Evolutionary conservation across 352 stramenopile species (phyloP).

Genomic region (Saprolegnia diclina): DNA sequence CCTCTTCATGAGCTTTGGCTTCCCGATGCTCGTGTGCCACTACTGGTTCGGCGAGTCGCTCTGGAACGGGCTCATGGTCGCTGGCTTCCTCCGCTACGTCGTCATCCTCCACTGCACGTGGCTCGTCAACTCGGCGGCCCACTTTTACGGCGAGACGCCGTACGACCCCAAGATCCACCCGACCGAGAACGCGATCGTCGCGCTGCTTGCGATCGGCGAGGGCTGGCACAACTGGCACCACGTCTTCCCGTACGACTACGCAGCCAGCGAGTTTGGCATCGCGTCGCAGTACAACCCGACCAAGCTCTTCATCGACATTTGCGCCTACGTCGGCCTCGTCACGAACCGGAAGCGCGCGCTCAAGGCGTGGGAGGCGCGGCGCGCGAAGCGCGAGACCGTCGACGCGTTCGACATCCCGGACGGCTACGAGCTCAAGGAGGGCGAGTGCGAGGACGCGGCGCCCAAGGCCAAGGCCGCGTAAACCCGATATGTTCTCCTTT

Average conservation of each 20-base stretch:
- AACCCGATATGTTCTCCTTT: background rate
- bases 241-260: slow-evolving; percentile 99
- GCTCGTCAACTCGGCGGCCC: slow-evolving; percentile 97
- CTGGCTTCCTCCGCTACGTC: slow-evolving; percentile 92
- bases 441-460: background rate
- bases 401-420: slow-evolving; percentile 8
- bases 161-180: slow-evolving; percentile 94
- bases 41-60: slow-evolving; percentile 91
- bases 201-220: slow-evolving; percentile 93
- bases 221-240: slow-evolving; percentile 99
- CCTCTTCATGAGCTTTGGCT: slow-evolving; percentile 97
- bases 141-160: slow-evolving; percentile 97
- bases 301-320: slow-evolving; percentile 95
- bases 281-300: slow-evolving; percentile 97
- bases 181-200: slow-evolving; percentile 96
- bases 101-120: slow-evolving; percentile 96
- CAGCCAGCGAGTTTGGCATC: slow-evolving; percentile 95
- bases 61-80: slow-evolving; percentile 94
- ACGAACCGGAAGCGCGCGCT: slow-evolving; percentile 92
- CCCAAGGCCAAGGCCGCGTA: slow-evolving; percentile 25
- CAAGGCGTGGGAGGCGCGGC: slow-evolving; percentile 93
- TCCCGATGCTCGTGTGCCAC: slow-evolving; percentile 89
- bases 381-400: slow-evolving; percentile 28
- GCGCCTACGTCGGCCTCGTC: slow-evolving; percentile 88
- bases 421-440: slow-evolving; percentile 4